These are phyloP conservation scores for Suillus bovinus DNA, from an alignment of 768 basidiomycete species.

Conservation along the genomic window DNA sequence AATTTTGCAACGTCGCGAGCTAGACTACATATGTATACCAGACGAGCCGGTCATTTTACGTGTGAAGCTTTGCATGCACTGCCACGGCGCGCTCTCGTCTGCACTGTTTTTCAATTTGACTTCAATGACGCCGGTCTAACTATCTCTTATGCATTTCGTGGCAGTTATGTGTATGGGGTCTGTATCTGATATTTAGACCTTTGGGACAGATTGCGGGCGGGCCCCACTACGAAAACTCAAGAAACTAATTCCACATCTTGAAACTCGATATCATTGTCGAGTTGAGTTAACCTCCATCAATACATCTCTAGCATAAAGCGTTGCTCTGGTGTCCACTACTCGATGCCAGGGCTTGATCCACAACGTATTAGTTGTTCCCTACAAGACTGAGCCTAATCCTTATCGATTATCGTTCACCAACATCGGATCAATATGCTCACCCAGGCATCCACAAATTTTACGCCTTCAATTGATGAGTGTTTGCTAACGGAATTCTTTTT, in stretches of 20 bases:
- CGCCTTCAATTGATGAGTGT: background rate
- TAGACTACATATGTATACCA: too few relatives aligned
- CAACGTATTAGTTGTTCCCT: background rate
- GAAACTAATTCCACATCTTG: background rate
- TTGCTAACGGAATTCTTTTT: background rate
- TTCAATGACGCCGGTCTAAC: background rate
- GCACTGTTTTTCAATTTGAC: too few relatives aligned
- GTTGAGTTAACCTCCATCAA: background rate
- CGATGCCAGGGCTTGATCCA: background rate
- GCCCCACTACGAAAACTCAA: background rate
- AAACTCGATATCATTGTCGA: background rate
- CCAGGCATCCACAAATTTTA: background rate
- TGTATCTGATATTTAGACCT: background rate
- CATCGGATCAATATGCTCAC: background rate
- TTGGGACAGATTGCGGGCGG: background rate
- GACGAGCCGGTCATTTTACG: too few relatives aligned
- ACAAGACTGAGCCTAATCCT: background rate
- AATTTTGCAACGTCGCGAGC: too few relatives aligned
- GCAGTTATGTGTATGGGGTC: too few relatives aligned
- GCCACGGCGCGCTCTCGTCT: too few relatives aligned
- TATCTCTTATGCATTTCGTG: background rate
- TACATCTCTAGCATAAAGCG: background rate
- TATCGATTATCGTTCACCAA: background rate
- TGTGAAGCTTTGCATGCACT: too few relatives aligned
- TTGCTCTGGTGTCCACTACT: background rate